Base-by-base conservation (phyloP, 129 eudicot genomes). In the Scalesia atractyloides region DNA sequence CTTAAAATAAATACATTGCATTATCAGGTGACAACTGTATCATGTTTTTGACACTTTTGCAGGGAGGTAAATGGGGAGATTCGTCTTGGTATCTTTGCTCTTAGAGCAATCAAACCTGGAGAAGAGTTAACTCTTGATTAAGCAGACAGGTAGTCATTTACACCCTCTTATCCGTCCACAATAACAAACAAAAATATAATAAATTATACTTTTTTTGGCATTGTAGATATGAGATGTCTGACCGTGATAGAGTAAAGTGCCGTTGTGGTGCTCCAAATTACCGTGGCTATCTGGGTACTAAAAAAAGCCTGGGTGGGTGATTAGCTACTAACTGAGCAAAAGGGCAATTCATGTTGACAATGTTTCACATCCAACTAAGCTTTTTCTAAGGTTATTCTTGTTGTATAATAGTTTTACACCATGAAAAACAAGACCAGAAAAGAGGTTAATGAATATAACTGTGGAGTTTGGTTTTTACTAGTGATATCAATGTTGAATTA, bases 41-140 rank as follows among this genome's bases (percentile, higher is more conserved):
- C 2, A 9, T 47, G 39, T 7, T 14, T 39, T 11, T 24, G 63
- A 18, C 64, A 36, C 30, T 61, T 47, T 43, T 43, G 70, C 41
- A 91, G 97, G 97, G 88, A 88, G 65, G 88, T 85, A 16, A 87
- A 87, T 47, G 89, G 91, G 70, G 86, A 87, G 83, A 82, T 74
- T 9, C 96, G 97, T 47, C 85, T 88, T 59, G 97, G 97, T 33
- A 84, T 91, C 65, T 91, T 88, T 79, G 92, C 97, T 37, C 64
- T 82, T 30, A 80, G 82, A 43, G 66, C 84, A 13, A 91, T 91
- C 54, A 47, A 86, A 75, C 83, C 79, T 47, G 97, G 96, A 30
- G 92, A 91, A 53, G 85, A 86, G 17, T 57, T 91, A 57, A 88
- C 97, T 52, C 88, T 82, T 44, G 88, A 91, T 74, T 91, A 91